phyloP scores from a whole-genome alignment of 108 stramenopile genomes.

The Cylindrotheca closterium region DNA sequence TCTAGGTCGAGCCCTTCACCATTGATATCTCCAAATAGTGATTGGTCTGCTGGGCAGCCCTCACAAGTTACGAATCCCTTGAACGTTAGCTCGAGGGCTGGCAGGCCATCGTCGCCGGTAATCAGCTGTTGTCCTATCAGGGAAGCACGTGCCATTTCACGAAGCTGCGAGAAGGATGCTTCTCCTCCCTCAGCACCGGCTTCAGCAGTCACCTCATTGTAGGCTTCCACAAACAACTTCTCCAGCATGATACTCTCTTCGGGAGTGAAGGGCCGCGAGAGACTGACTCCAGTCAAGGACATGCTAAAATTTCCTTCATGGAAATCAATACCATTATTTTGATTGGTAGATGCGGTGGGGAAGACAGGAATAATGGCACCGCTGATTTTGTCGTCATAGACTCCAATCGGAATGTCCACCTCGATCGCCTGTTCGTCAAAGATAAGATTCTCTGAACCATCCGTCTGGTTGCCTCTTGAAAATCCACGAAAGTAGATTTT shows the following conservation, averaged over 20 bases:
- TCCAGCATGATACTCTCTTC: neutral
- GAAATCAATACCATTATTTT: neutral
- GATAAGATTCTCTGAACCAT: neutral
- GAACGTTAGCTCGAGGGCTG: neutral
- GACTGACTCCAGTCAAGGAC: neutral
- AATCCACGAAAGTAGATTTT: neutral
- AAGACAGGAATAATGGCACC: neutral
- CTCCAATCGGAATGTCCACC: neutral
- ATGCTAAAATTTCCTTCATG: neutral
- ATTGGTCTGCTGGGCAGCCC: neutral
- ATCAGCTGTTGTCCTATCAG: neutral
- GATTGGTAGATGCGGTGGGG: neutral
- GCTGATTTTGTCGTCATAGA: neutral
- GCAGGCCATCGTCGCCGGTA: neutral
- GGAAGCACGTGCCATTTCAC: neutral
- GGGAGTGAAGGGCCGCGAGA: neutral
- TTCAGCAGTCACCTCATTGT: neutral
- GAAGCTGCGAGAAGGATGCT: neutral
- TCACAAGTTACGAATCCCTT: neutral
- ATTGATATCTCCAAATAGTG: neutral
- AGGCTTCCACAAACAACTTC: neutral
- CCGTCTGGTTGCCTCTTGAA: neutral
- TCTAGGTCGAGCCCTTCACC: neutral
- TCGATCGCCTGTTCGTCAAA: neutral
- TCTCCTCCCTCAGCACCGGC: neutral